Evolutionary conservation across 78 protist species (phyloP).

Genomic region (Dictyostelium intermedium): DNA sequence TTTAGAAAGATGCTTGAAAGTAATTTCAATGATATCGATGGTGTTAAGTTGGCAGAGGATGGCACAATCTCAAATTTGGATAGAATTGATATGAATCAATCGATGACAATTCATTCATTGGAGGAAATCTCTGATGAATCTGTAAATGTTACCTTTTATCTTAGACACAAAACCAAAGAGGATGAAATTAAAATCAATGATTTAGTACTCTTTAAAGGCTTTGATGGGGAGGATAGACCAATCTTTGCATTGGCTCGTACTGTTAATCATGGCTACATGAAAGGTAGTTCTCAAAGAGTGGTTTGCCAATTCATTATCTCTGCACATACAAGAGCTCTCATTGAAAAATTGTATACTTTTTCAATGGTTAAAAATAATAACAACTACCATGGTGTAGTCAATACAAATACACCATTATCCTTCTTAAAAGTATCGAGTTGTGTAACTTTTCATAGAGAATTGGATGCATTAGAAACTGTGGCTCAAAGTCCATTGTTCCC

Average conservation of each 20-base stretch:
- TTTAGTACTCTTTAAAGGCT: background rate
- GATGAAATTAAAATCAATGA: background rate
- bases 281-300: background rate
- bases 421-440: background rate
- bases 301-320: background rate
- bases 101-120: background rate
- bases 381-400: background rate
- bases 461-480: background rate
- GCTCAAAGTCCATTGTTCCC: background rate
- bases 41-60: background rate
- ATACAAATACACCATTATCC: background rate
- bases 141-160: background rate
- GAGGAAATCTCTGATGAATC: background rate
- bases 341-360: background rate
- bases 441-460: constrained; percentile 40
- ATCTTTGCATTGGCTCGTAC: background rate
- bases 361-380: background rate
- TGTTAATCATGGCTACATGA: background rate
- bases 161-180: background rate
- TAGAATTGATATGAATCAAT: background rate
- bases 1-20: background rate
- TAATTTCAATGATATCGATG: background rate
- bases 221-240: background rate
- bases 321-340: background rate
- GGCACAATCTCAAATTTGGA: background rate